Evolutionary conservation across 192 early-diverging fungal species (phyloP).

Genomic region (Backusella macrospora): DNA sequence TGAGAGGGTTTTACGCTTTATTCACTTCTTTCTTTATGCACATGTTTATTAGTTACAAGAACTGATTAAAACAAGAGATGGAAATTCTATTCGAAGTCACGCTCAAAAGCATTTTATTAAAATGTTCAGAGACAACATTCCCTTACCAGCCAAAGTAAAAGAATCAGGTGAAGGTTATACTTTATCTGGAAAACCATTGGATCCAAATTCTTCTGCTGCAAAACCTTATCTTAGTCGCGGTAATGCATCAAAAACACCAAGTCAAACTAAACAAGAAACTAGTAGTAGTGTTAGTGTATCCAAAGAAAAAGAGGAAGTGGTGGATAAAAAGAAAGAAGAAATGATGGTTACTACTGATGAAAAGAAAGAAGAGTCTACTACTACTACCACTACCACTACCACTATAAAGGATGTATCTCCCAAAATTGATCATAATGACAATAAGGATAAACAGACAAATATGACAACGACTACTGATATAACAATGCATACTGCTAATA

Average conservation of each 20-base stretch:
- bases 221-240: conserved; percentile 69
- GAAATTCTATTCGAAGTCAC: conserved; percentile 85
- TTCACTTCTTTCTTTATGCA: conserved; percentile 11
- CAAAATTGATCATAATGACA: no score
- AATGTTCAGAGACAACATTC: conserved; percentile 78
- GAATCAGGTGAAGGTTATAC: conserved; percentile 76
- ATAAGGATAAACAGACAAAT: no score
- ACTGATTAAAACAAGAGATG: conserved; percentile 77
- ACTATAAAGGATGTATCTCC: neutral
- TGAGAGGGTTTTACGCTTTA: neutral
- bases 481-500: no score
- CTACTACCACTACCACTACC: neutral
- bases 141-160: conserved; percentile 80
- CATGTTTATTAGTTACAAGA: conserved; percentile 54
- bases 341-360: neutral
- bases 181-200: conserved; percentile 81
- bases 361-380: neutral
- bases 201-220: conserved; percentile 87
- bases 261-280: neutral
- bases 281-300: neutral
- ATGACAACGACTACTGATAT: no score
- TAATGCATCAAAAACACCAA: neutral
- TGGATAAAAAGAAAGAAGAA: neutral
- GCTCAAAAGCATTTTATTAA: conserved; percentile 95
- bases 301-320: neutral